phyloP scores from a whole-genome alignment of 805 yeast genomes.

The Candida manassasensis region DNA sequence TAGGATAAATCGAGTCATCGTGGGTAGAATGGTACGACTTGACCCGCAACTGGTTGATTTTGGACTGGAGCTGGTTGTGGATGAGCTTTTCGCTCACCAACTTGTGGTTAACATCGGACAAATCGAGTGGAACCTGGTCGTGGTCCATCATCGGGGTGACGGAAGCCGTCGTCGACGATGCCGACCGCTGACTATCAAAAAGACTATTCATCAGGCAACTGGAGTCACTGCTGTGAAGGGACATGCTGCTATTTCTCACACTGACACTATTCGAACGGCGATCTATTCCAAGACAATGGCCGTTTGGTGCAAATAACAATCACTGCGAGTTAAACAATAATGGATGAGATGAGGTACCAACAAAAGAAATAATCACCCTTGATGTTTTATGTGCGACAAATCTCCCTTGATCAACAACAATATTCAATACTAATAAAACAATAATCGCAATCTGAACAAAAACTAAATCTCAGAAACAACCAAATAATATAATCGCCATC shows the following conservation, averaged over 20 bases:
- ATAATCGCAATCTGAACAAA: too few species aligned
- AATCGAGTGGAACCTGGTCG: conserved; percentile 1
- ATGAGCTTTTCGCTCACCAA: conserved; percentile 3
- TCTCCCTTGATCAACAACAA: too few species aligned
- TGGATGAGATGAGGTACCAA: too few species aligned
- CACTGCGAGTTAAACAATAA: too few species aligned
- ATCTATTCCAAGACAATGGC: too few species aligned
- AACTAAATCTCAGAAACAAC: too few species aligned
- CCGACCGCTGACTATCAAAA: background rate
- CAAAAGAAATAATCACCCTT: too few species aligned
- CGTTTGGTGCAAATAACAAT: too few species aligned
- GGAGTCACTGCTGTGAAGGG: conserved; percentile 2
- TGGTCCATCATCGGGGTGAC: conserved; percentile 1
- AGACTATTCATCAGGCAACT: conserved; percentile 4
- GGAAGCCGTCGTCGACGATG: background rate
- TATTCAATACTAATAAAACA: too few species aligned
- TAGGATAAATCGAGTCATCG: background rate
- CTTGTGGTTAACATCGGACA: conserved; percentile 2
- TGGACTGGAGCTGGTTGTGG: conserved; percentile 2
- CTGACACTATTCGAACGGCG: too few species aligned
- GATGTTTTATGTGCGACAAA: too few species aligned
- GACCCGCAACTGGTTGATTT: conserved; percentile 2
- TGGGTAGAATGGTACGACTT: background rate
- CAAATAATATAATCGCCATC: background rate
- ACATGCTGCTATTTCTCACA: too few species aligned